Evolutionary conservation across 495 filamentous ascomycete genomes (phyloP), one percentile per base, ranked within the genome.

Genomic region (Xylaria flabelliformis): DNA sequence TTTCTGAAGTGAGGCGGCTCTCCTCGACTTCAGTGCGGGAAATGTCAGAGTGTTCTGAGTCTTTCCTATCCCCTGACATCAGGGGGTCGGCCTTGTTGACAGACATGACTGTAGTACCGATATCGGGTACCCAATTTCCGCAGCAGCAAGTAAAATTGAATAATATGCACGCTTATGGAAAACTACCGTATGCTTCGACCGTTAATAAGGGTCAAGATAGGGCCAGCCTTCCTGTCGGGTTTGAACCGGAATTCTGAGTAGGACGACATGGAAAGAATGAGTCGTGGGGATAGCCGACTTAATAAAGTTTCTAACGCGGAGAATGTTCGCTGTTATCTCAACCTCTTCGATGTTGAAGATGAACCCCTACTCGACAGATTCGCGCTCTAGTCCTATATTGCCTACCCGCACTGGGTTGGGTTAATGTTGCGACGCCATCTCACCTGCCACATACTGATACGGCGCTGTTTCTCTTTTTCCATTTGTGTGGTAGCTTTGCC

Each of bases 1-100:
- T 53, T 29, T 59, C 70, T 12, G 61, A 24, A 1, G 62, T 58
- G 12, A 51, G 41, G 41, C 41, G 51, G 53, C 24, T 66, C 13
- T 72, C 36, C 68, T 78, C 76, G 19, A 78, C 32, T 64, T 76
- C 75, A 36, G 66, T 44, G 26, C 53, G 75, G 56, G 75, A 79
- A 8, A 71, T 56, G 2, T 77, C 72, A 15, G 73, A 77, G 46
- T 66, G 26, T n/a, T 72, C 67, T 7, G 75, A 77, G 67, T 62
- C 72, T 67, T 74, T 77, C 64, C 73, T 69, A 21, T 67, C 74
- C 4, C 64, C 75, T 21, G 48, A 58, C 10, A 66, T 44, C n/a
- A 17, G 73, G 42, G 71, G 34, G 50, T 72, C 71, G 53, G 55
- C 26, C 46, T 74, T 55, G 34, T 73, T 59, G 24, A 66, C 67